Percentiles rank a stretch among this genome's conserved stretches.
phyloP scores from a whole-genome alignment of 768 basidiomycete species.

The Lentinus tigrinus region DNA sequence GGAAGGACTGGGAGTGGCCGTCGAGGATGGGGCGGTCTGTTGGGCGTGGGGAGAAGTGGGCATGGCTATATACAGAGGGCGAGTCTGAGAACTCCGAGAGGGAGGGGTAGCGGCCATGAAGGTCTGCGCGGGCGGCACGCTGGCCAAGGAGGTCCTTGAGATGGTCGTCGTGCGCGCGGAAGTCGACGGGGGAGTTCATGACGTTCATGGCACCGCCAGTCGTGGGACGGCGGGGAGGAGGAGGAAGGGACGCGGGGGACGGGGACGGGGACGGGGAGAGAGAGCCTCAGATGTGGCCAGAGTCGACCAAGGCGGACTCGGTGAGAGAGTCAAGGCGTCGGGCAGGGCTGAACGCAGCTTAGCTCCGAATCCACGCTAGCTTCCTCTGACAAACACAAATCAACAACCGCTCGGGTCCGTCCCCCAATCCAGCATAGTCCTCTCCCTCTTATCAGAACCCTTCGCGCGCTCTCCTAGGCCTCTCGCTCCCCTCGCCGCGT shows the following conservation, averaged over 20 bases:
- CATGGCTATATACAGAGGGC: conserved; percentile 66
- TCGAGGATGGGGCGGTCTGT: conserved; percentile 32
- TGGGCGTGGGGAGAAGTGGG: conserved; percentile 54
- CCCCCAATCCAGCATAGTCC: neutral
- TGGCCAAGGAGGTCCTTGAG: conserved; percentile 53
- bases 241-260: conserved; percentile 20
- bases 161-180: conserved; percentile 44
- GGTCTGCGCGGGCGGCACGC: conserved; percentile 48
- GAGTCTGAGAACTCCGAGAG: conserved; percentile 62
- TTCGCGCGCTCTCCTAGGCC: neutral
- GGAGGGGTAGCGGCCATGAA: conserved; percentile 49
- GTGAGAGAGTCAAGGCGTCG: neutral
- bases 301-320: neutral
- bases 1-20: conserved; percentile 28
- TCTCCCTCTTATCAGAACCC: neutral
- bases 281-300: neutral
- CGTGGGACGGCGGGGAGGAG: conserved; percentile 8
- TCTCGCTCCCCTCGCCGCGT: neutral
- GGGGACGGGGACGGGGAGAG: conserved; percentile 14
- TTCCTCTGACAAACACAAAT: conserved; percentile 10
- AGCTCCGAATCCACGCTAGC: neutral
- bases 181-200: conserved; percentile 32
- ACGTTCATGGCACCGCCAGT: conserved; percentile 16
- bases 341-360: conserved; percentile 4
- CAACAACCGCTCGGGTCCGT: conserved; percentile 17